phyloP scores from a whole-genome alignment of 1,284 basidiomycete genomes.

The Peniophora sp. region DNA sequence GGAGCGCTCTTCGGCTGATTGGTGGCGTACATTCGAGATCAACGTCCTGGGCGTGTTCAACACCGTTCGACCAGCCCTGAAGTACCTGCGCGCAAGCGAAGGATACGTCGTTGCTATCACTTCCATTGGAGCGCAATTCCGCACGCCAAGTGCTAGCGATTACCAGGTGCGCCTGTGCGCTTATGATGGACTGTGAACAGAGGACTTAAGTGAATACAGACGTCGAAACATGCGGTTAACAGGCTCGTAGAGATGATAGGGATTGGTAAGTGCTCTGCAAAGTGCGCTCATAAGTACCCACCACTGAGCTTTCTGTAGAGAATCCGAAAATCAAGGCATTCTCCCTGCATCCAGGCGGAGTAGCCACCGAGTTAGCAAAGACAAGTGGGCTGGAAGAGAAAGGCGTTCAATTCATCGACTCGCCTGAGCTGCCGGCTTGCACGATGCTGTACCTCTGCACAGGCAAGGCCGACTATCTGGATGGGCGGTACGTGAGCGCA shows the following conservation, averaged over 20 bases:
- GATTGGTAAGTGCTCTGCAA: background rate
- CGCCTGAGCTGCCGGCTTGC: slow-evolving; percentile 2
- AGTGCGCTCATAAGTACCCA: background rate
- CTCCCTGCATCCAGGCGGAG: background rate
- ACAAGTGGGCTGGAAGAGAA: background rate
- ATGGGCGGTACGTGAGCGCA: slow-evolving; percentile 2
- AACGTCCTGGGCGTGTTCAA: background rate
- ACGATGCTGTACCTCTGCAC: slow-evolving; percentile 7
- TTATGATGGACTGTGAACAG: too few species aligned
- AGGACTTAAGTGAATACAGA: too few species aligned
- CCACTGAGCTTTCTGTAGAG: background rate
- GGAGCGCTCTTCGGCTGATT: background rate
- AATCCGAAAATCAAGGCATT: background rate
- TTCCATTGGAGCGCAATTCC: slow-evolving; percentile 6
- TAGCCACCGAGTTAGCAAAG: background rate
- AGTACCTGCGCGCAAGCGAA: slow-evolving; percentile 4
- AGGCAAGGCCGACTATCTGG: slow-evolving; percentile 8
- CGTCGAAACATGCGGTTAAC: background rate
- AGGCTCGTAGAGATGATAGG: background rate
- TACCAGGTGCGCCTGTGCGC: slow-evolving; percentile 6
- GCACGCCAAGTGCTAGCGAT: slow-evolving; percentile 3
- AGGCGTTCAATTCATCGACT: background rate
- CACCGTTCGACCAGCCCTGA: background rate
- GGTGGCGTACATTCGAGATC: background rate
- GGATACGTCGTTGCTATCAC: slow-evolving; percentile 6